phyloP scores from a whole-genome alignment of 768 basidiomycete genomes.

The Tricholoma sp. region DNA sequence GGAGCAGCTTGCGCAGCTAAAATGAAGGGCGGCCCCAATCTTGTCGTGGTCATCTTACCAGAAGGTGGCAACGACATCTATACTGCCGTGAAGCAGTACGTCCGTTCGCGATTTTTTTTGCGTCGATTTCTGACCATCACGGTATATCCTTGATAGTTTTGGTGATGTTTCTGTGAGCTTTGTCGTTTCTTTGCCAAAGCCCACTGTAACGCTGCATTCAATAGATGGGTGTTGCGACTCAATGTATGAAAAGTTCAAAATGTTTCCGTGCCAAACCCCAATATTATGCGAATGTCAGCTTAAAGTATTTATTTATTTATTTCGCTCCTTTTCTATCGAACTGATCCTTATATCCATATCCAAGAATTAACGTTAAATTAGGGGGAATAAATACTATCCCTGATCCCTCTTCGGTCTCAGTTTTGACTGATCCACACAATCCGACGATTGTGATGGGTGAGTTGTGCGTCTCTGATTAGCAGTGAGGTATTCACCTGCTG shows the following conservation, averaged over 20 bases:
- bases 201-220: background rate
- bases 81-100: slow-evolving; percentile 73
- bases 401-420: slow-evolving; percentile 57
- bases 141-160: slow-evolving; percentile 42
- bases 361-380: slow-evolving; percentile 77
- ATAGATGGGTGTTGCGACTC: slow-evolving; percentile 74
- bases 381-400: slow-evolving; percentile 82
- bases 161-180: slow-evolving; percentile 56
- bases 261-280: slow-evolving; percentile 65
- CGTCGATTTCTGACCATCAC: background rate
- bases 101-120: slow-evolving; percentile 9
- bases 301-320: slow-evolving; percentile 46
- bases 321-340: slow-evolving; percentile 1
- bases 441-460: slow-evolving; percentile 79
- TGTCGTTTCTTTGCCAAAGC: background rate
- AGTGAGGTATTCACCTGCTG: background rate
- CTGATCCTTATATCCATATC: background rate
- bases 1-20: slow-evolving; percentile 39
- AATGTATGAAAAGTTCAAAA: slow-evolving; percentile 67
- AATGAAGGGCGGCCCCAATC: slow-evolving; percentile 40
- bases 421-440: slow-evolving; percentile 61
- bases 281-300: slow-evolving; percentile 75
- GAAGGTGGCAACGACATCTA: slow-evolving; percentile 76
- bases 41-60: slow-evolving; percentile 67
- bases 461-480: slow-evolving; percentile 3